phyloP scores from a whole-genome alignment of 2,329 filamentous ascomycete genomes.

The Lachnellula suecica region DNA sequence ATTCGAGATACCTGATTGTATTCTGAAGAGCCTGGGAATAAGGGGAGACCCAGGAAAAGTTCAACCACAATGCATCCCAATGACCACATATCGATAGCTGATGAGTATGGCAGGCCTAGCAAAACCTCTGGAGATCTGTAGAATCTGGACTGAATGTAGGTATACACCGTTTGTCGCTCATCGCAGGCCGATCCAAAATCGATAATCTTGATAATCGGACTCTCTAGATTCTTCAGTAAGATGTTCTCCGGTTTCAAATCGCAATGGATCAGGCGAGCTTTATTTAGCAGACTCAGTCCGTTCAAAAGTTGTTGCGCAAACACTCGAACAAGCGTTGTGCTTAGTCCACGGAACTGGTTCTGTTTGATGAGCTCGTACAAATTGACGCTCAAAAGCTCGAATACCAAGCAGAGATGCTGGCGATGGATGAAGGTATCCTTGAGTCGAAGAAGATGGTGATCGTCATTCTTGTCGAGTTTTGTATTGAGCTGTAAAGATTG shows the following conservation, averaged over 20 bases:
- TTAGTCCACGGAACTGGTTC: conserved; percentile 96
- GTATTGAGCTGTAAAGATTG: conserved; percentile 72
- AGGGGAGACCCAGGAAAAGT: conserved; percentile 86
- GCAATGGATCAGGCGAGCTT: conserved; percentile 95
- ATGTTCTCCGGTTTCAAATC: conserved; percentile 99
- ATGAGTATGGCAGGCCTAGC: conserved; percentile 94
- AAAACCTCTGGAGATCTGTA: conserved; percentile 96
- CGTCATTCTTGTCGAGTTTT: conserved; percentile 98
- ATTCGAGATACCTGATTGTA: conserved; percentile 98
- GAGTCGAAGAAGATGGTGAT: conserved; percentile 89
- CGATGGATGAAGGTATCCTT: conserved; percentile 98
- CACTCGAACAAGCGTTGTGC: conserved; percentile 93
- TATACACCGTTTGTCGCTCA: conserved; percentile 97
- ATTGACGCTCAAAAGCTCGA: conserved; percentile 95
- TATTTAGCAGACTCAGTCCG: conserved; percentile 87
- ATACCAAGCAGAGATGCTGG: conserved; percentile 94
- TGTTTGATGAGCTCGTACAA: conserved; percentile 99
- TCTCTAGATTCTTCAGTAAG: conserved; percentile 94
- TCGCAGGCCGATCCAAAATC: conserved; percentile 99
- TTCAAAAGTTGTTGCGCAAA: conserved; percentile 97
- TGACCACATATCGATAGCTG: conserved; percentile 99
- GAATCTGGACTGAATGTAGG: conserved; percentile 97
- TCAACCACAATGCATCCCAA: conserved; percentile 98
- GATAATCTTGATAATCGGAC: conserved; percentile 99
- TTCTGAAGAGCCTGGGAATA: conserved; percentile 96